Evolutionary conservation across 768 basidiomycete genomes (phyloP).

Genomic region (Termitomyces heimii): DNA sequence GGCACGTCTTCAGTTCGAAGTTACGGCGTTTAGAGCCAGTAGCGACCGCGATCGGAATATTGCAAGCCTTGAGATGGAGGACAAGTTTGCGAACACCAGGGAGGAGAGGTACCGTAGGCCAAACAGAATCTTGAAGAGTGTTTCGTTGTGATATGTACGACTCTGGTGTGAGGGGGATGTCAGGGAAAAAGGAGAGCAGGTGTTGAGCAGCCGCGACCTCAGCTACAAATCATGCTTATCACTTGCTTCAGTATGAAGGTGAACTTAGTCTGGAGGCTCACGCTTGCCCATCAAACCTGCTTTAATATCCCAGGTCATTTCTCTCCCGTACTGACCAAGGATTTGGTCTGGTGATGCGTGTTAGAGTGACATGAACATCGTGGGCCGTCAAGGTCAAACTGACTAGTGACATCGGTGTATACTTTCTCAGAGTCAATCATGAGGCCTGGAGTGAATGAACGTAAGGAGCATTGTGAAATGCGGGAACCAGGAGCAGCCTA

Average conservation of each 20-base stretch:
- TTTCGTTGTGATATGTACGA: constrained; percentile 55
- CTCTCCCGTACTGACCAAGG: constrained; percentile 61
- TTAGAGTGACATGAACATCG: neutral
- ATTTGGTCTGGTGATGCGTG: constrained; percentile 49
- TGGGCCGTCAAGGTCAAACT: constrained; percentile 16
- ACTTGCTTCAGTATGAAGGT: neutral
- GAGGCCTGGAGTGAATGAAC: constrained; percentile 37
- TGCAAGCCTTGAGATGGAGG: constrained; percentile 59
- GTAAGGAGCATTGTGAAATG: neutral
- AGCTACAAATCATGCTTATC: constrained; percentile 32
- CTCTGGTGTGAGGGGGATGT: constrained; percentile 57
- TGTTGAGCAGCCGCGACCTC: constrained; percentile 59
- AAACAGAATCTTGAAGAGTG: constrained; percentile 51
- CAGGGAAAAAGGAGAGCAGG: constrained; percentile 74
- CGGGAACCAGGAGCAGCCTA: constrained; percentile 15
- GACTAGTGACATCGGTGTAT: constrained; percentile 77
- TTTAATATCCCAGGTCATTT: constrained; percentile 88
- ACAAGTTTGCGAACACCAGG: constrained; percentile 70
- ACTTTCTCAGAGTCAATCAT: constrained; percentile 75
- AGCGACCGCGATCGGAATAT: constrained; percentile 76
- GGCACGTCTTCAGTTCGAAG: constrained; percentile 60
- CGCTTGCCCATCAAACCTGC: constrained; percentile 88
- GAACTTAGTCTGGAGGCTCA: constrained; percentile 20
- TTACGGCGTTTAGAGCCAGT: constrained; percentile 68
- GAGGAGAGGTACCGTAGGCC: constrained; percentile 67